Evolutionary conservation across 768 basidiomycete genomes (phyloP).

Genomic region (Cubamyces lactineus): DNA sequence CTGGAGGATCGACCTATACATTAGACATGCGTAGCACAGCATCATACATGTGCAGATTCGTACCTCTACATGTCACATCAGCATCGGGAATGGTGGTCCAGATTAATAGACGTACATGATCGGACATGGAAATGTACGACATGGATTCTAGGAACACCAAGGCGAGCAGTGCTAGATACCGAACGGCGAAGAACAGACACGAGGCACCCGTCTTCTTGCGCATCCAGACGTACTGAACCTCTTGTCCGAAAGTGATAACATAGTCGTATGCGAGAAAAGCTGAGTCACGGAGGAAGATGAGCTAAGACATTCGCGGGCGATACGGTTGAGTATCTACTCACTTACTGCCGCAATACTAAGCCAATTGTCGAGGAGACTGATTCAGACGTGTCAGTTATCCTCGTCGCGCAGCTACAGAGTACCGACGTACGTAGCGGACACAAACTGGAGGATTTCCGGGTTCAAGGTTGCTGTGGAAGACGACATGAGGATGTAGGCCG

Average conservation of each 20-base stretch:
- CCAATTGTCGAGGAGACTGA: no score
- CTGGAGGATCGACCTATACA: not conserved
- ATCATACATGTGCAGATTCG: no score
- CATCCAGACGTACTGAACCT: slow-evolving; percentile 4
- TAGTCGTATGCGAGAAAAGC: slow-evolving; percentile 2
- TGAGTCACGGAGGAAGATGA: not conserved
- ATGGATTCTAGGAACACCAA: not conserved
- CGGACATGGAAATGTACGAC: not conserved
- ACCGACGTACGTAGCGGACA: no score
- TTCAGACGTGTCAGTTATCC: no score
- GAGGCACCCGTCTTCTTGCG: not conserved
- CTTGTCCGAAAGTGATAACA: slow-evolving; percentile 1
- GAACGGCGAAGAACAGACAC: not conserved
- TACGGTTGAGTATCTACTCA: no score
- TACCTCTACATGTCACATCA: not conserved
- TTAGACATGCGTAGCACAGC: not conserved
- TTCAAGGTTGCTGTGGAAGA: no score
- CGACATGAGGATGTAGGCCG: no score
- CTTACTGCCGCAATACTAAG: no score
- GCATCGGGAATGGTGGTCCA: not conserved
- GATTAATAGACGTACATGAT: not conserved
- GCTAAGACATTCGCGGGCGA: no score
- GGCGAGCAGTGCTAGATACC: not conserved
- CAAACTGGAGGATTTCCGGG: no score
- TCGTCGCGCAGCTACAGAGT: no score